Evolutionary conservation across 306 rosid species (phyloP).

Genomic region (Trifolium subterraneum): DNA sequence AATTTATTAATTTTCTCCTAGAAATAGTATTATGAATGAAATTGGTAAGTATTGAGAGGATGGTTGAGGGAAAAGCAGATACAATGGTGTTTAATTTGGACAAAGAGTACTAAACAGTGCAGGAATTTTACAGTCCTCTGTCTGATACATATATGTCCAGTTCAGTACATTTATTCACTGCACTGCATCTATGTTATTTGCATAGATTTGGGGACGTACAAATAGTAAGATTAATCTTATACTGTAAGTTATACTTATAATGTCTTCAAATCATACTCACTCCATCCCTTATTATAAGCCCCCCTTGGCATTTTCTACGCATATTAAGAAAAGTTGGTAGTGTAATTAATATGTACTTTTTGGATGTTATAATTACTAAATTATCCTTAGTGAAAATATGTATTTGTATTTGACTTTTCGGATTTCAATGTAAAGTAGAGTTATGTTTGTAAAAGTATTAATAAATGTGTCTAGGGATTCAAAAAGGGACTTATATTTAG

Average conservation of each 20-base stretch:
- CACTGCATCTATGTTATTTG: conserved; percentile 33
- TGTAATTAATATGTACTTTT: too few relatives aligned
- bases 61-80: conserved; percentile 2
- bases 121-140: conserved; percentile 40
- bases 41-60: background rate
- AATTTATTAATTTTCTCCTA: conserved; percentile 20
- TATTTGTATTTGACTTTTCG: too few relatives aligned
- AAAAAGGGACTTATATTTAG: too few relatives aligned
- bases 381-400: too few relatives aligned
- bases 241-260: background rate
- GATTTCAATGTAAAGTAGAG: too few relatives aligned
- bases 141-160: conserved; percentile 27
- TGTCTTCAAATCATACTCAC: conserved; percentile 38
- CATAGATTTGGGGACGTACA: conserved; percentile 29
- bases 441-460: too few relatives aligned
- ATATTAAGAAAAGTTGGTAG: too few relatives aligned
- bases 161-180: conserved; percentile 35
- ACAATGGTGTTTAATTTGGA: conserved; percentile 3
- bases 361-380: too few relatives aligned
- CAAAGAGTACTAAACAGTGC: conserved; percentile 40
- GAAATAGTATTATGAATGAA: conserved; percentile 31
- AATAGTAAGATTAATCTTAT: background rate
- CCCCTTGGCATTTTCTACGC: too few relatives aligned
- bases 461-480: too few relatives aligned
- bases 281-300: too few relatives aligned